Percentiles rank a stretch among this genome's conserved stretches.
Evolutionary conservation across 305 asterid species (phyloP).

Genomic region (Rubia tinctorum): DNA sequence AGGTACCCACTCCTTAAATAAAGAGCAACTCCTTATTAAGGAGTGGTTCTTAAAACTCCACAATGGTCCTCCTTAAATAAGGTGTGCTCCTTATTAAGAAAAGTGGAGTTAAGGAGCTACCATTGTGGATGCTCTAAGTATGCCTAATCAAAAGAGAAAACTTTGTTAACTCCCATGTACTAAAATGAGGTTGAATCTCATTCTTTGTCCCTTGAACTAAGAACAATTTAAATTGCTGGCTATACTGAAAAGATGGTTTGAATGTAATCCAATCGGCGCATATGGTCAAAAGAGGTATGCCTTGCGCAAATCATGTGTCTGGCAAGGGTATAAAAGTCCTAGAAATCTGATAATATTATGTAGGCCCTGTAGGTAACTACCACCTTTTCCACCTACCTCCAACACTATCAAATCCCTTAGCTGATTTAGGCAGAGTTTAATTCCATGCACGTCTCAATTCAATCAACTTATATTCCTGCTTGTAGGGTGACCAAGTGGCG

Average conservation of each 20-base stretch:
- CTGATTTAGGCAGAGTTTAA: not conserved
- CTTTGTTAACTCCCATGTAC: not conserved
- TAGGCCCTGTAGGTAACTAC: not conserved
- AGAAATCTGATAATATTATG: not conserved
- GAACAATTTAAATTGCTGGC: not conserved
- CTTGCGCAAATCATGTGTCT: not conserved
- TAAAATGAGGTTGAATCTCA: not conserved
- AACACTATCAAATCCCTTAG: not conserved
- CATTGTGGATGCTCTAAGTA: too few relatives aligned
- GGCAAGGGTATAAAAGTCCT: not conserved
- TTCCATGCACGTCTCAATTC: not conserved
- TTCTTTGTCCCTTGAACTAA: not conserved
- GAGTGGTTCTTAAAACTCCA: too few relatives aligned
- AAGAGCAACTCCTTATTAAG: too few relatives aligned
- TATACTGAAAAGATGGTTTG: not conserved
- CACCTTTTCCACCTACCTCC: not conserved
- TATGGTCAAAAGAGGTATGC: not conserved
- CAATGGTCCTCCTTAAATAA: too few relatives aligned
- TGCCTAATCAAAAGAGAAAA: too few relatives aligned
- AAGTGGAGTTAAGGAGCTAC: too few relatives aligned
- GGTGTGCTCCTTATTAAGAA: too few relatives aligned
- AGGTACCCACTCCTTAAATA: too few relatives aligned
- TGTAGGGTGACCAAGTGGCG: conserved; percentile 97
- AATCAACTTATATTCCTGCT: conserved; percentile 20
- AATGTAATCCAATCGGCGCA: not conserved